Evolutionary conservation across 1,284 basidiomycete species (phyloP).

Genomic region (Chalciporus sp.): DNA sequence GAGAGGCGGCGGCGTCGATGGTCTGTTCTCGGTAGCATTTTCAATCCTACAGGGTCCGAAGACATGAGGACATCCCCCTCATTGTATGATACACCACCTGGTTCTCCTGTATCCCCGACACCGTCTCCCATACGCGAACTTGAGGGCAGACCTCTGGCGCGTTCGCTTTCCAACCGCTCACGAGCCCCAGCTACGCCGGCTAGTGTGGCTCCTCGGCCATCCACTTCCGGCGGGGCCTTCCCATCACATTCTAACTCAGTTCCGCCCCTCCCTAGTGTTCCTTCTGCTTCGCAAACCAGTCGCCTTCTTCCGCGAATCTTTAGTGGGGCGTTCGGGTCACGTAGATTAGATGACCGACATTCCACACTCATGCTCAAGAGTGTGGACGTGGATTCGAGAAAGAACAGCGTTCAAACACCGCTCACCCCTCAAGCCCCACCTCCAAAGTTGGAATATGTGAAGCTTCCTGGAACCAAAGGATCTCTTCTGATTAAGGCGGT

Average conservation of each 20-base stretch:
- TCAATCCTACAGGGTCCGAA: slow-evolving; percentile 28
- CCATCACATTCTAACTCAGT: slow-evolving; percentile 12
- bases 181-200: slow-evolving; percentile 12
- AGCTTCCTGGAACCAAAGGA: slow-evolving; percentile 87
- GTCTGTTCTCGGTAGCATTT: slow-evolving; percentile 52
- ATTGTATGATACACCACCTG: slow-evolving; percentile 19
- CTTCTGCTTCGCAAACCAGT: slow-evolving; percentile 42
- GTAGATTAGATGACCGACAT: slow-evolving; percentile 60
- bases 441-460: slow-evolving; percentile 86
- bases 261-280: slow-evolving; percentile 32
- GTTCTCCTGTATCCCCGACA: slow-evolving; percentile 15
- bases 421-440: slow-evolving; percentile 60
- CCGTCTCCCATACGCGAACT: slow-evolving; percentile 17
- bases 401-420: slow-evolving; percentile 32
- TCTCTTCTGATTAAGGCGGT: slow-evolving; percentile 80
- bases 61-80: slow-evolving; percentile 33
- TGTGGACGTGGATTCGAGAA: slow-evolving; percentile 38
- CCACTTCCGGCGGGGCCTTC: slow-evolving; percentile 23
- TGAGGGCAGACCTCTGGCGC: slow-evolving; percentile 23
- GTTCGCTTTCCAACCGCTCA: slow-evolving; percentile 28
- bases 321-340: slow-evolving; percentile 59
- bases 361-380: slow-evolving; percentile 35
- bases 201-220: slow-evolving; percentile 21
- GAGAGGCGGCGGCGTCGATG: slow-evolving; percentile 37
- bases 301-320: slow-evolving; percentile 74